Evolutionary conservation across 495 filamentous ascomycete genomes (phyloP).

Genomic region (Parathielavia hyrcaniae): DNA sequence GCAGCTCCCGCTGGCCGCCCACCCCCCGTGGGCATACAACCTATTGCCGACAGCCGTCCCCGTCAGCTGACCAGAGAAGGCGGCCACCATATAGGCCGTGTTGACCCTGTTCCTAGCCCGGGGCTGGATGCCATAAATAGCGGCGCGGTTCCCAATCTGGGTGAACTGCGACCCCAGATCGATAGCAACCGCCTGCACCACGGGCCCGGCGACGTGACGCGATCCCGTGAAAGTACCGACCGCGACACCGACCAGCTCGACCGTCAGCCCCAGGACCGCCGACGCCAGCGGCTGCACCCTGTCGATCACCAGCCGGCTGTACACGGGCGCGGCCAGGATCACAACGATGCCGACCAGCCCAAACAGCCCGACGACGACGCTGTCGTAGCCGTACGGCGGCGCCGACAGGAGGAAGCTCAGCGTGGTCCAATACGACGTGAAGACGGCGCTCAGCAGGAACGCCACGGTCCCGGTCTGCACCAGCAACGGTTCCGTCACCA

Average conservation of each 20-base stretch:
- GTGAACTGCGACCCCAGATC: constrained; percentile 70
- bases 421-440: constrained; percentile 66
- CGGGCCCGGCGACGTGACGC: constrained; percentile 63
- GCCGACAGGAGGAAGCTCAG: constrained; percentile 70
- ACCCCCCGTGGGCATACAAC: constrained; percentile 62
- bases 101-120: constrained; percentile 71
- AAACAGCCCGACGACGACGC: constrained; percentile 68
- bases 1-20: constrained; percentile 61
- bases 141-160: constrained; percentile 66
- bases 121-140: constrained; percentile 66
- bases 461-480: constrained; percentile 49
- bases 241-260: constrained; percentile 55
- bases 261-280: constrained; percentile 54
- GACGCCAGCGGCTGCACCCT: constrained; percentile 59
- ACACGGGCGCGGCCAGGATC: constrained; percentile 60
- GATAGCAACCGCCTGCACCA: constrained; percentile 65
- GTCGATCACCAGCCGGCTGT: constrained; percentile 65
- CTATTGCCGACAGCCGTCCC: constrained; percentile 68
- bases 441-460: constrained; percentile 38
- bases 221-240: constrained; percentile 64
- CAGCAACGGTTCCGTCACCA: constrained; percentile 59
- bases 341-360: constrained; percentile 67
- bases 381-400: constrained; percentile 60
- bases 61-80: constrained; percentile 68
- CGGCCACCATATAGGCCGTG: constrained; percentile 73